Conservation (phyloP, 176 grass and related monocot genomes). For the Musa beccarii region DNA sequence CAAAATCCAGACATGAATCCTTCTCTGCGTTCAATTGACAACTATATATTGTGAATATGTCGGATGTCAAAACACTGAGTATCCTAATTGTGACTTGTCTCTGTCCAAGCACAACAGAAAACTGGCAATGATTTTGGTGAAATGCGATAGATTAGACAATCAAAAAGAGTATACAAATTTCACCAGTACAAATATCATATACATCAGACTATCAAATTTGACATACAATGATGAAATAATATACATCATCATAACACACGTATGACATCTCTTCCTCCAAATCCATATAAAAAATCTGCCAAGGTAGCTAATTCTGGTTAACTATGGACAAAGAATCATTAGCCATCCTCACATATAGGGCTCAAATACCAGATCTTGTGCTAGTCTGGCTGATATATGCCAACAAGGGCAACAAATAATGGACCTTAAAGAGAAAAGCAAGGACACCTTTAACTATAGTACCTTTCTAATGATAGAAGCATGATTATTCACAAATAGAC, state of each 20-base stretch:
- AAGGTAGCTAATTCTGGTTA: not conserved
- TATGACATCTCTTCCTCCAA: not conserved
- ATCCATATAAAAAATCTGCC: no score
- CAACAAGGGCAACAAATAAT: conserved; percentile 1
- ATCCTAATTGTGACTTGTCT: no score
- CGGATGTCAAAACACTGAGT: no score
- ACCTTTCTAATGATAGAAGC: conserved; percentile 6
- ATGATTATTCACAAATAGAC: not conserved
- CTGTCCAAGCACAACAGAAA: no score
- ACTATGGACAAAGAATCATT: not conserved
- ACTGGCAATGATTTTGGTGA: no score
- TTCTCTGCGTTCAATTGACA: no score
- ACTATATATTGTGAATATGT: no score
- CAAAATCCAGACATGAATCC: no score
- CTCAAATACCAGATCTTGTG: not conserved
- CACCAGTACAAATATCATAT: not conserved
- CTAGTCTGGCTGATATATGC: not conserved
- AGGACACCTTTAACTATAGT: not conserved
- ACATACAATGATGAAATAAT: not conserved
- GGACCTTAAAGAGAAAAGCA: not conserved
- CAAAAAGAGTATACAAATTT: not conserved
- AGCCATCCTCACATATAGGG: not conserved
- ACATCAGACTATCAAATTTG: not conserved
- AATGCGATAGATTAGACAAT: no score
- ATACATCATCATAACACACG: not conserved